Percentiles rank a stretch among this genome's conserved stretches.
phyloP scores from a whole-genome alignment of 1,139 yeast genomes.

The Blastobotrys persicus region DNA sequence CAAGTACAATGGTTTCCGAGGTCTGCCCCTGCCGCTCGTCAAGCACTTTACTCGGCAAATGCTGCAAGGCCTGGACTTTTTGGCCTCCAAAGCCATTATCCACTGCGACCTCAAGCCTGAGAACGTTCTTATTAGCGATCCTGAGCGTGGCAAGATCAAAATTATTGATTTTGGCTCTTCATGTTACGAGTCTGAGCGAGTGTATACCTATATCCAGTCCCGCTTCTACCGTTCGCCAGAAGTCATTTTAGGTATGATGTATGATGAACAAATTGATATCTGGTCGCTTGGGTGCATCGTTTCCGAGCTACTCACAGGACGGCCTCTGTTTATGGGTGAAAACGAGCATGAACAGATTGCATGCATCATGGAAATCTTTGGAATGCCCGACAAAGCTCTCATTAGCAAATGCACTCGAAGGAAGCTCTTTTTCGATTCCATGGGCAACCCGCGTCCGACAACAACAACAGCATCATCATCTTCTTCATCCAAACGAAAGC shows the following conservation, averaged over 20 bases:
- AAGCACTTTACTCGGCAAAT: slow-evolving; percentile 54
- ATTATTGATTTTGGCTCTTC: slow-evolving; percentile 97
- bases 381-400: slow-evolving; percentile 51
- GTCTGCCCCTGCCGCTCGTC: slow-evolving; percentile 55
- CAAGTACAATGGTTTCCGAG: slow-evolving; percentile 59
- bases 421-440: slow-evolving; percentile 42
- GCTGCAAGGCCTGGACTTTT: slow-evolving; percentile 55
- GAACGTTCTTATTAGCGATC: slow-evolving; percentile 74
- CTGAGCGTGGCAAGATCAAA: slow-evolving; percentile 83
- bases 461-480: background rate
- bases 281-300: slow-evolving; percentile 78
- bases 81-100: slow-evolving; percentile 57
- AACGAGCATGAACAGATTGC: slow-evolving; percentile 67
- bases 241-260: slow-evolving; percentile 74
- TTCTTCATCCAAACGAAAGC: slow-evolving; percentile 33
- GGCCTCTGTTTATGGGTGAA: slow-evolving; percentile 67
- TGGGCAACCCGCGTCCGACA: slow-evolving; percentile 42
- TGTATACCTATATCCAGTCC: slow-evolving; percentile 92
- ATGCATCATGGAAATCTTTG: slow-evolving; percentile 57
- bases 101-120: slow-evolving; percentile 96
- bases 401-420: slow-evolving; percentile 41
- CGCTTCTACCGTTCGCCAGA: slow-evolving; percentile 95
- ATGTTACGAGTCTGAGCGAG: slow-evolving; percentile 83
- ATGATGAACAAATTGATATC: slow-evolving; percentile 66
- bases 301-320: slow-evolving; percentile 63